Conservation (phyloP, 371 early-diverging fungal species). For the Zychaea mexicana region DNA sequence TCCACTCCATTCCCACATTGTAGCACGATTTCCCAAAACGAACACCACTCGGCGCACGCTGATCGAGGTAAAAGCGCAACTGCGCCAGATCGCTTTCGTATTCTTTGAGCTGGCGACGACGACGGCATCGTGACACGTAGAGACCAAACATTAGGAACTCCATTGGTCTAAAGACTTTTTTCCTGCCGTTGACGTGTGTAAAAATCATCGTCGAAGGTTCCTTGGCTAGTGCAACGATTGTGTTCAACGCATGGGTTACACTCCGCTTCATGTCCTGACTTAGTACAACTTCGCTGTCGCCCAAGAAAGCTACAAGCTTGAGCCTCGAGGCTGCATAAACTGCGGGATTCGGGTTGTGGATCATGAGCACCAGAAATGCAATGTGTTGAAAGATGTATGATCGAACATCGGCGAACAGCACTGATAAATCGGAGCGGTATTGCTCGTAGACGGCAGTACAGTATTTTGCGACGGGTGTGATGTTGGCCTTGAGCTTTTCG, state of each 20-base stretch:
- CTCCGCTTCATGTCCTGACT: neutral
- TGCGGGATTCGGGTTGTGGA: neutral
- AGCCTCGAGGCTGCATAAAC: neutral
- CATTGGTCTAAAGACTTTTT: neutral
- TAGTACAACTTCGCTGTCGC: neutral
- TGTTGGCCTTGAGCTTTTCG: constrained; percentile 31
- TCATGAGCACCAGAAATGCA: constrained; percentile 3
- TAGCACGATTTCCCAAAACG: neutral
- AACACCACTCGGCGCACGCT: neutral
- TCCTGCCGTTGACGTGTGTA: neutral
- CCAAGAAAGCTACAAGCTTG: neutral
- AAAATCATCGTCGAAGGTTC: neutral
- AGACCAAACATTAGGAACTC: constrained; percentile 15
- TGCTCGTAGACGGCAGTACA: neutral
- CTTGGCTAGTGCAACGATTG: neutral
- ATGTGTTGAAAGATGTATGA: constrained; percentile 5
- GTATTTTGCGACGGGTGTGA: constrained; percentile 15
- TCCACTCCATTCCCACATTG: neutral
- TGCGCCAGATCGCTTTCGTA: constrained; percentile 3
- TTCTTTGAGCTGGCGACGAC: constrained; percentile 7
- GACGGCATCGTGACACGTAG: constrained; percentile 7
- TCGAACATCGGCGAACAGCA: constrained; percentile 4
- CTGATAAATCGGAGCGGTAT: neutral
- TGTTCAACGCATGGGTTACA: constrained; percentile 2
- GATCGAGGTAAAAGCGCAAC: neutral